phyloP scores from a whole-genome alignment of 2,329 filamentous ascomycete species.

The Aspergillus floridensis region DNA sequence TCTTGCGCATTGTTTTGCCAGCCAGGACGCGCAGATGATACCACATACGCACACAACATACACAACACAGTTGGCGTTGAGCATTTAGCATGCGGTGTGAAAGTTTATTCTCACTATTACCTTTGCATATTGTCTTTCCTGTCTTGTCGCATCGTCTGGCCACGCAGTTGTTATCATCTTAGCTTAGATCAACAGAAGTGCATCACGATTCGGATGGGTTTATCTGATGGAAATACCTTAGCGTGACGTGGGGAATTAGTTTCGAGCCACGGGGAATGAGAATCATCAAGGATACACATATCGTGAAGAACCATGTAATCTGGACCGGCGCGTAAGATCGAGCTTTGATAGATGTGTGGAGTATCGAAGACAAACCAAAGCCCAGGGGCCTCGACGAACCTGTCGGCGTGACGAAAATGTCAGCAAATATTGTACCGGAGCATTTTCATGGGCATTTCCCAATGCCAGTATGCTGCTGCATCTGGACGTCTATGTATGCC shows the following conservation, averaged over 20 bases:
- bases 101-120: slow-evolving; percentile 21
- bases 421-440: too few species aligned
- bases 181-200: slow-evolving; percentile 15
- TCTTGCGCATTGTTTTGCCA: slow-evolving; percentile 11
- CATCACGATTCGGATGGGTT: slow-evolving; percentile 8
- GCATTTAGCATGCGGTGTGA: slow-evolving; percentile 39
- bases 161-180: neutral
- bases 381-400: too few species aligned
- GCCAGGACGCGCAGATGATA: slow-evolving; percentile 22
- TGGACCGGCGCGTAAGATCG: too few species aligned
- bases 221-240: slow-evolving; percentile 4
- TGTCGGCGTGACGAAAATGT: too few species aligned
- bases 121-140: slow-evolving; percentile 16
- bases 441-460: too few species aligned
- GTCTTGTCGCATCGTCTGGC: slow-evolving; percentile 3
- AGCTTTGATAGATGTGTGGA: too few species aligned
- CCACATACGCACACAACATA: slow-evolving; percentile 7
- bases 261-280: slow-evolving; percentile 7
- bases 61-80: slow-evolving; percentile 23
- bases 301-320: neutral
- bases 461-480: too few species aligned
- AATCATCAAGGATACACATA: slow-evolving; percentile 2
- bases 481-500: too few species aligned
- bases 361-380: too few species aligned
- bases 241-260: slow-evolving; percentile 10